Base-by-base conservation (phyloP, 352 stramenopile species). In the Phytophthora hibernalis region DNA sequence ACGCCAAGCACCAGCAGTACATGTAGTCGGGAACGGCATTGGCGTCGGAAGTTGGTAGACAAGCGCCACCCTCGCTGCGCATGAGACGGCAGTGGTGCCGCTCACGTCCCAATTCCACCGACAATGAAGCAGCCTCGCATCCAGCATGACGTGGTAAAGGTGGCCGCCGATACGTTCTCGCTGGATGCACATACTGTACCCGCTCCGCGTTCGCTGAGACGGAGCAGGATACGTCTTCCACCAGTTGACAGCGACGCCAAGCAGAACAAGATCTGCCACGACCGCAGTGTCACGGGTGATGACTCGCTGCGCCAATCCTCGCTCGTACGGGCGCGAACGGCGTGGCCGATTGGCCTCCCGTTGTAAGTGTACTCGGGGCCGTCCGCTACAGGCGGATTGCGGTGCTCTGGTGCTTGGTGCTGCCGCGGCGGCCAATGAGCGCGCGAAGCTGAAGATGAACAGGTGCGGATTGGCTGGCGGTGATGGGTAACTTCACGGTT, bases 401-500 rank as follows among this genome's bases (percentile, higher is more conserved):
- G 30, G 49, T 56, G 49, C 49, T n/a, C 20, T 55, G 49, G 49
- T 45, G 50, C 50, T 56, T 56, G 31, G 50, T 43, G 49, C 43
- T 50, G 43, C 43, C 43, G 43, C 21, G n/a, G 33, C 53, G 22
- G 38, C 20, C 52, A 44, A 50, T 59, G 22, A 55, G 16, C 45
- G 55, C 43, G 31, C 56, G 35, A 50, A 22, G 56, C 56, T 64
- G 45, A 56, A 55, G 53, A 21, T 26, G 26, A 61, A 61, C 38
- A 20, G 7, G 53, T 43, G 30, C 45, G 33, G 56, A 64, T 64
- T 64, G 56, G 56, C 47, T 28, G 31, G 45, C n/a, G 33, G 56
- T 64, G 56, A 64, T 64, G 56, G 56, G 56, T 64, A 64, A 48
- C 35, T 51, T 64, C 56, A 64, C 56, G 56, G 56, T 64, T 64